Base-by-base conservation (phyloP, 768 basidiomycete species). In the Erythrobasidium yunnanense region DNA sequence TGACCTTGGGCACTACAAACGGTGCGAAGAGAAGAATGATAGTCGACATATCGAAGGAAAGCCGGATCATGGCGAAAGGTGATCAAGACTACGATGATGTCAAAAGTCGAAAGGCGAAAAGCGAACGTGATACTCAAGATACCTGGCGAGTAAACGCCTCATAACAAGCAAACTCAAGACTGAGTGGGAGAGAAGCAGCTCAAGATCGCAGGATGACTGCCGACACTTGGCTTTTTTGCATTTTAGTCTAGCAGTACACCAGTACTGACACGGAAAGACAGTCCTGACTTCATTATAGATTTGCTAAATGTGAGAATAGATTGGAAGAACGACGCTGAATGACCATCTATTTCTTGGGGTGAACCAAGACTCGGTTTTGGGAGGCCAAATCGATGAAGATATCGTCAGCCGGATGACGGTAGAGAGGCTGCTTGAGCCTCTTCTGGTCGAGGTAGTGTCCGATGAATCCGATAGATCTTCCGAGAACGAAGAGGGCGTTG, bases 381-480 rank as follows among this genome's bases (percentile, higher is more conserved):
- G 65, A 34, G 15, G 47, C 47, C 85, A 90, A 88, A 78, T 90
- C 87, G 81, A 92, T 91, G 78, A 89, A 90, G 80, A 92, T 90
- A 75, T 91, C 90, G 77, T 91, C 55, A 29, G 33, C 29, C 22
- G 53, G 69, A 63, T 74, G 69, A 35, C 88, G 69, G 90, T 90
- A 78, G 88, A 73, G 70, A n/a, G 62, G 53, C 55, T 70, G 70
- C 68, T 71, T 72, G 42, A 72, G 66, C 22, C 90, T 83, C 82
- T 91, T 92, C 82, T 97, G 93, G 80, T 97, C 93, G 63, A 74
- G 65, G 72, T 67, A 68, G 67, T 71, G 71, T 46, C 90, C 90
- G 73, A 93, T 90, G 83, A 97, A 95, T 70, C 92, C 93, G 76
- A 95, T 95, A 77, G 87, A 90, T 71, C 93, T 88, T 51, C 93